A percentile compares a stretch with the other conserved stretches of the same genome.
Evolutionary conservation across 2,329 filamentous ascomycete species (phyloP).

Genomic region (Spiromastix sp.): DNA sequence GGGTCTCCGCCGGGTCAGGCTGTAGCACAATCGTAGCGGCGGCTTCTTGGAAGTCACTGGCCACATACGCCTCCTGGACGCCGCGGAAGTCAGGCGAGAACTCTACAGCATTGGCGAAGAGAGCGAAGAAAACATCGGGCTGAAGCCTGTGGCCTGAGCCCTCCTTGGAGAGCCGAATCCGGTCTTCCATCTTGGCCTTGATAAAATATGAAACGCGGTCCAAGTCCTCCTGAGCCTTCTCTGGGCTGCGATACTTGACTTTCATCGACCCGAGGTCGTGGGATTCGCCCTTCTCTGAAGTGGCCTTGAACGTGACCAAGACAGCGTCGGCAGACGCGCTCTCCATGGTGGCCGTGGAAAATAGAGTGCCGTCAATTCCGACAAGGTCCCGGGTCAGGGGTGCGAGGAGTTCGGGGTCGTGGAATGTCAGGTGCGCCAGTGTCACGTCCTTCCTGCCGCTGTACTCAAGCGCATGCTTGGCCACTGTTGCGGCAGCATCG

Average conservation of each 20-base stretch:
- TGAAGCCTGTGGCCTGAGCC: constrained; percentile 11
- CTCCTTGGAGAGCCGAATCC: constrained; percentile 1
- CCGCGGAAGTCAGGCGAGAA: constrained; percentile 24
- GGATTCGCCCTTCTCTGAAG: constrained; percentile 4
- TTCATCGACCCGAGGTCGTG: constrained; percentile 8
- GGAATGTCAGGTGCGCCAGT: constrained; percentile 7
- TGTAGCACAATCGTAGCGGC: constrained; percentile 20
- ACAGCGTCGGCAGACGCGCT: constrained; percentile 5
- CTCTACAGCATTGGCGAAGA: constrained; percentile 25
- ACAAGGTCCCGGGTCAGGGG: constrained; percentile 10
- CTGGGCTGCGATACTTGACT: constrained; percentile 6
- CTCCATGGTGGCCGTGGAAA: constrained; percentile 10
- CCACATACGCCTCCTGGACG: constrained; percentile 27
- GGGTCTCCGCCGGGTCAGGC: constrained; percentile 6
- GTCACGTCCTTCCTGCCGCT: constrained; percentile 6
- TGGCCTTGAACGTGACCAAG: constrained; percentile 7
- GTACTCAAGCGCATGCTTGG: constrained; percentile 12
- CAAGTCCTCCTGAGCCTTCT: constrained; percentile 6
- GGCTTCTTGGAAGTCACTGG: constrained; percentile 25
- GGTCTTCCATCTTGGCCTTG: constrained; percentile 6
- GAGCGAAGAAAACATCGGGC: constrained; percentile 24
- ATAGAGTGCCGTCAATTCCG: constrained; percentile 8
- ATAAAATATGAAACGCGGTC: constrained; percentile 7
- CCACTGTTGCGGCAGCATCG: constrained; percentile 8
- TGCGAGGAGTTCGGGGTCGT: constrained; percentile 7